Conservation (phyloP, 805 yeast species). For the Candida hungchunana region DNA sequence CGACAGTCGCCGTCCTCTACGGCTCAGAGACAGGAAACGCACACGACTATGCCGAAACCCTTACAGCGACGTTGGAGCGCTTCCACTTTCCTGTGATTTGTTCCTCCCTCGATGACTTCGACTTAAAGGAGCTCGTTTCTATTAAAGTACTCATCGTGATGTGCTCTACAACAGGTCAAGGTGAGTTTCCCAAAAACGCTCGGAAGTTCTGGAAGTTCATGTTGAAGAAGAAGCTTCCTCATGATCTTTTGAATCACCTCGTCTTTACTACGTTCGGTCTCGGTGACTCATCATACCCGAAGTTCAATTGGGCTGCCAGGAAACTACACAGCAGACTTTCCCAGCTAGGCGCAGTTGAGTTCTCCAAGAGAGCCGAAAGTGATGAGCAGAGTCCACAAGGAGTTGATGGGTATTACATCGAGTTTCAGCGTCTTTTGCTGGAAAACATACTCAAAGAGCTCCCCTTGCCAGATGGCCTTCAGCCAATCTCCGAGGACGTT, state of each 20-base stretch:
- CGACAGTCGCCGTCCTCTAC: constrained; percentile 58
- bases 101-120: constrained; percentile 55
- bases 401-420: constrained; percentile 67
- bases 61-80: constrained; percentile 53
- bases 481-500: constrained; percentile 30
- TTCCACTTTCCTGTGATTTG: constrained; percentile 45
- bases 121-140: constrained; percentile 48
- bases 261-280: constrained; percentile 76
- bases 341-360: constrained; percentile 78
- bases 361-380: constrained; percentile 76
- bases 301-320: constrained; percentile 82
- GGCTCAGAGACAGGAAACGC: constrained; percentile 95
- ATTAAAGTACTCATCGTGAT: constrained; percentile 48
- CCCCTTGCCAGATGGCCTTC: constrained; percentile 32
- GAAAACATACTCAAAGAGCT: constrained; percentile 29
- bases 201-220: constrained; percentile 70
- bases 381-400: constrained; percentile 83
- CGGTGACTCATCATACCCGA: constrained; percentile 90
- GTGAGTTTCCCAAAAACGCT: constrained; percentile 81
- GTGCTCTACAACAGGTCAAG: constrained; percentile 94
- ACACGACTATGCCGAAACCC: constrained; percentile 71
- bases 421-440: constrained; percentile 59
- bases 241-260: constrained; percentile 55
- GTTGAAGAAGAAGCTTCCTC: constrained; percentile 60
- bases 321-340: constrained; percentile 72